Evolutionary conservation across 2,329 filamentous ascomycete genomes (phyloP).

Genomic region (Trichoderma sp.): DNA sequence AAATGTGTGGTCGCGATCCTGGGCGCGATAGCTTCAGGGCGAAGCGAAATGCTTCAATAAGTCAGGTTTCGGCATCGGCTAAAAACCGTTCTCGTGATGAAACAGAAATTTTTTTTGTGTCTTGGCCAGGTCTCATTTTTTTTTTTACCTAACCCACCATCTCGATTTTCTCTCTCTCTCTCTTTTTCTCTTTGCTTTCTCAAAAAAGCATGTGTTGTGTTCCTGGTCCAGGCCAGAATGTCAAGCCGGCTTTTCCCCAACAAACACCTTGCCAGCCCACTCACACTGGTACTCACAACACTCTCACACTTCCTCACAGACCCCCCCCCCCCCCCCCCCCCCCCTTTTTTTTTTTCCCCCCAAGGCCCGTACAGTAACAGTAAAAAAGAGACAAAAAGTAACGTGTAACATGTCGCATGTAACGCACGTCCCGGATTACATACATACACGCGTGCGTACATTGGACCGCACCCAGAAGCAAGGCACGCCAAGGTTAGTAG

Average conservation of each 20-base stretch:
- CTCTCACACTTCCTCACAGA: background rate
- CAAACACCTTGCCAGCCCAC: background rate
- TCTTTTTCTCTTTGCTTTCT: background rate
- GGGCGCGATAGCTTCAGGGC: background rate
- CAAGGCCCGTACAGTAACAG: too few species aligned
- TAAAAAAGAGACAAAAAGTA: background rate
- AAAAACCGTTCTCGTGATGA: conserved; percentile 12
- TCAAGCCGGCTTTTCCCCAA: background rate
- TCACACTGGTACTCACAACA: background rate
- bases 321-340: too few species aligned
- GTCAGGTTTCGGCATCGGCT: background rate
- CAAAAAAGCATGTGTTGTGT: background rate
- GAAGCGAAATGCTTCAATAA: background rate
- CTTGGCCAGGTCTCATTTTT: background rate
- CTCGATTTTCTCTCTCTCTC: background rate
- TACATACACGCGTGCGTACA: background rate
- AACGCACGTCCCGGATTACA: background rate
- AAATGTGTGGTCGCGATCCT: background rate
- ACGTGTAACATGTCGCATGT: background rate
- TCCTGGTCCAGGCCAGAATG: background rate
- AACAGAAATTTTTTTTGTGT: background rate
- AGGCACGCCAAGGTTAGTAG: conserved; percentile 1
- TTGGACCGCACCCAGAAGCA: background rate
- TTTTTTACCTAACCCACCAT: conserved; percentile 4
- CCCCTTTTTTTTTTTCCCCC: too few species aligned